Evolutionary conservation across 139 green algal species (phyloP), one percentile per base, ranked within the genome.

Genomic region (Volvox africanus): DNA sequence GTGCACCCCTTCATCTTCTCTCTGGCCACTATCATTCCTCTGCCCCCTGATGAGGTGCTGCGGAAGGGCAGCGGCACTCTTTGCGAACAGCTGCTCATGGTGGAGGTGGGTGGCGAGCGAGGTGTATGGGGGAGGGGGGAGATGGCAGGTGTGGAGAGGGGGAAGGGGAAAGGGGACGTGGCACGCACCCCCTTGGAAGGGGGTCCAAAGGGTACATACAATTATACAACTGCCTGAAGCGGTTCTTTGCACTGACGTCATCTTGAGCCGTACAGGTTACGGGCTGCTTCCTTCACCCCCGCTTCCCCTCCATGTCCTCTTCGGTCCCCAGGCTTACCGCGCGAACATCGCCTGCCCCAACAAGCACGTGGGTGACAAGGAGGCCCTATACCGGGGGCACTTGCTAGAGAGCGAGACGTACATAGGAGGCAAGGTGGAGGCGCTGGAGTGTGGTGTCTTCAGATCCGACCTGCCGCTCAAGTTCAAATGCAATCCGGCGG

Each of bases 1-100:
- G 98, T 99, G 88, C 97, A 99, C 94, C 98, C 98, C 36, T 99
- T 99, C 96, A 99, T 99, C 93, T 99, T 99, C 95, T 99, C 97
- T 28, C 96, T 99, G 77, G 95, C 97, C 86, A 99, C 98, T 92
- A 98, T 99, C 95, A 99, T 99, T 94, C 98, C 98, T 28, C 96
- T 99, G 96, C 96, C 98, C 0, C 98, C 98, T 0, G 98, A 99
- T 86, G 98, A 99, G 92, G 98, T 99, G 80, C 96, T 99, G 81
- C 95, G 98, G 82, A 99, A 99, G 93, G 94, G 98, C 33, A 97
- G 93, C 1, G 98, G 98, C 86, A 99, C 98, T 21, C 95, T 99
- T 68, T 99, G 98, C 94, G 98, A 99, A 95, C 94, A 96, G 93
- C 97, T 99, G 95, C 96, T 99, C 35, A 99, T 99, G 98, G 98